Percentiles rank a stretch among this genome's conserved stretches.
These are phyloP conservation scores for Porphyra umbilicalis DNA, from an alignment of 31 red algal genomes.

Conservation along the genomic window DNA sequence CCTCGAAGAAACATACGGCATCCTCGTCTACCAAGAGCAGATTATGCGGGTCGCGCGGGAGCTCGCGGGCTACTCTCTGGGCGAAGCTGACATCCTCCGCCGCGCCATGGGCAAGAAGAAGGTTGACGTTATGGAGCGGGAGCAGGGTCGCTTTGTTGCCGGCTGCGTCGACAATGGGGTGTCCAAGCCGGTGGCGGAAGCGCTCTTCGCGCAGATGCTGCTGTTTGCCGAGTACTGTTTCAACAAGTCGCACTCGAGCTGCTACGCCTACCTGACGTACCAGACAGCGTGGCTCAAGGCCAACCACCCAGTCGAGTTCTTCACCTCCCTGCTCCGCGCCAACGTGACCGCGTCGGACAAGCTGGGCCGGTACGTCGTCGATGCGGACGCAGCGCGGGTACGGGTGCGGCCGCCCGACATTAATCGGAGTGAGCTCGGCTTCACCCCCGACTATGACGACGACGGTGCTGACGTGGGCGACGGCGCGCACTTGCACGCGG, in stretches of 20 bases:
- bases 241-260: slow-evolving; percentile 95
- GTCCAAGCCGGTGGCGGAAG: not conserved
- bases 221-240: slow-evolving; percentile 97
- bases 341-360: slow-evolving; percentile 70
- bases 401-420: slow-evolving; percentile 55
- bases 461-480: not conserved
- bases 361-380: slow-evolving; percentile 57
- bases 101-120: slow-evolving; percentile 96
- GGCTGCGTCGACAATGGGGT: slow-evolving; percentile 52
- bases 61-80: slow-evolving; percentile 82
- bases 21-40: slow-evolving; percentile 97
- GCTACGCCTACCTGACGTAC: slow-evolving; percentile 85
- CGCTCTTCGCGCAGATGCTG: slow-evolving; percentile 45
- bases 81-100: slow-evolving; percentile 90
- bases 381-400: slow-evolving; percentile 38
- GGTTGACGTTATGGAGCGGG: slow-evolving; percentile 71
- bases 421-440: slow-evolving; percentile 50
- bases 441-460: slow-evolving; percentile 14
- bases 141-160: slow-evolving; percentile 57
- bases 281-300: slow-evolving; percentile 97
- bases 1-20: slow-evolving; percentile 81
- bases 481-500: no score
- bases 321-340: slow-evolving; percentile 52
- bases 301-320: slow-evolving; percentile 86
- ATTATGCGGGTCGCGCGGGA: slow-evolving; percentile 88